Evolutionary conservation across 179 eudicot species (phyloP).

Genomic region (Camellia oleifera): DNA sequence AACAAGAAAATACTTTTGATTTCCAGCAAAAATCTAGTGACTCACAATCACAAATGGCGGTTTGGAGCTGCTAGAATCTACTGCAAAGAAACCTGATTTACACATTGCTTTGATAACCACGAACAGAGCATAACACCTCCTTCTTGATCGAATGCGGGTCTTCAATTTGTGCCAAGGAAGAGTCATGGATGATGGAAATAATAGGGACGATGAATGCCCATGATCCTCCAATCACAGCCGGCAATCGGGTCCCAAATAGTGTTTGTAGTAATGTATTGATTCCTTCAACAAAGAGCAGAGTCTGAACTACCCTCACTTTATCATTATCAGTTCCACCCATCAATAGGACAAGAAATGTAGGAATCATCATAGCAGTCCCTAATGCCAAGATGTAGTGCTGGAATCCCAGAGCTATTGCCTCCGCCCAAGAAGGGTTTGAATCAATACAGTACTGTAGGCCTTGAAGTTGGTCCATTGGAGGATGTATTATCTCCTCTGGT

Average conservation of each 20-base stretch:
- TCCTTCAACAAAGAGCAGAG: slow-evolving; percentile 89
- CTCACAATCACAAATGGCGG: slow-evolving; percentile 66
- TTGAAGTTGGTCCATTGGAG: no score
- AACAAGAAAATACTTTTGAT: not conserved
- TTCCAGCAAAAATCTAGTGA: slow-evolving; percentile 12
- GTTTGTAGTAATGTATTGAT: slow-evolving; percentile 84
- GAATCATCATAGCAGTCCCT: slow-evolving; percentile 97
- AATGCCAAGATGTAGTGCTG: slow-evolving; percentile 52
- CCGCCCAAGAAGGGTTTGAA: no score
- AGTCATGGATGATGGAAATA: slow-evolving; percentile 84
- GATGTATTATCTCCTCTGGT: no score
- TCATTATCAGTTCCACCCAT: slow-evolving; percentile 93
- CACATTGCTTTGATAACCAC: no score
- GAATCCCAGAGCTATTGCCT: no score
- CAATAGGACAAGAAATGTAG: slow-evolving; percentile 76
- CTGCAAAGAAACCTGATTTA: slow-evolving; percentile 65
- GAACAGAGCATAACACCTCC: no score
- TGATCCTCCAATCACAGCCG: slow-evolving; percentile 89
- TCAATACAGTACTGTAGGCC: no score
- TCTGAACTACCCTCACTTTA: slow-evolving; percentile 95
- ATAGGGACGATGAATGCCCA: slow-evolving; percentile 96
- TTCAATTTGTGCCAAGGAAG: slow-evolving; percentile 48
- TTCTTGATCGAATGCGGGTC: slow-evolving; percentile 37
- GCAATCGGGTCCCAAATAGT: slow-evolving; percentile 85
- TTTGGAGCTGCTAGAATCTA: slow-evolving; percentile 77